Conservation (phyloP, 2,329 filamentous ascomycete species). For the Ophiocordyceps sinensis region DNA sequence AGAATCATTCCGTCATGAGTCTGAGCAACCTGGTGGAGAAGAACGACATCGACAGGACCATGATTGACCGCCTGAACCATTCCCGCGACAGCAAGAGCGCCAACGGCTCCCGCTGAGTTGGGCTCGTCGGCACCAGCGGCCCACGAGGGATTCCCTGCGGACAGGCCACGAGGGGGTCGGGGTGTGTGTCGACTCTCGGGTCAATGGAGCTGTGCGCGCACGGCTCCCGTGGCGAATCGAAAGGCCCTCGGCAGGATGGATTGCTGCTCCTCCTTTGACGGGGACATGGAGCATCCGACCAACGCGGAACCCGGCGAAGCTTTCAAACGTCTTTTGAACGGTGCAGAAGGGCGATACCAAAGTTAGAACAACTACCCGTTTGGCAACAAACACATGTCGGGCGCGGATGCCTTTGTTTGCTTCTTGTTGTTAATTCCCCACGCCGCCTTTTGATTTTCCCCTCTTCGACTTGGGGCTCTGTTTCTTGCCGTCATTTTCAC, state of each 20-base stretch:
- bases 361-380: constrained; percentile 6
- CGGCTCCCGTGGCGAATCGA: no score
- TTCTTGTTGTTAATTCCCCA: constrained; percentile 1
- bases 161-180: no score
- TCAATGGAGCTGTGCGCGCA: no score
- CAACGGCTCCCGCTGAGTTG: constrained; percentile 3
- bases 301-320: background rate
- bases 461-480: background rate
- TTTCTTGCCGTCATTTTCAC: no score
- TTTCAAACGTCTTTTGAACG: constrained; percentile 1
- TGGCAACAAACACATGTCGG: constrained; percentile 7
- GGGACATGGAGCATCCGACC: background rate
- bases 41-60: constrained; percentile 39
- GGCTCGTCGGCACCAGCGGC: no score
- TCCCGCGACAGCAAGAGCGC: constrained; percentile 8
- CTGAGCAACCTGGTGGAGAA: constrained; percentile 35
- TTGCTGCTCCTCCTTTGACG: background rate
- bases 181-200: no score
- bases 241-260: no score
- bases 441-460: background rate
- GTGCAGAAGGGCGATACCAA: constrained; percentile 2
- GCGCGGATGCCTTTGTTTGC: background rate
- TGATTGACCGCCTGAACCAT: constrained; percentile 37
- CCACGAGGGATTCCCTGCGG: no score
- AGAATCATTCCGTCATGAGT: constrained; percentile 31